Base-by-base conservation (phyloP, 2,329 filamentous ascomycete species). In the Penicillium sp. region DNA sequence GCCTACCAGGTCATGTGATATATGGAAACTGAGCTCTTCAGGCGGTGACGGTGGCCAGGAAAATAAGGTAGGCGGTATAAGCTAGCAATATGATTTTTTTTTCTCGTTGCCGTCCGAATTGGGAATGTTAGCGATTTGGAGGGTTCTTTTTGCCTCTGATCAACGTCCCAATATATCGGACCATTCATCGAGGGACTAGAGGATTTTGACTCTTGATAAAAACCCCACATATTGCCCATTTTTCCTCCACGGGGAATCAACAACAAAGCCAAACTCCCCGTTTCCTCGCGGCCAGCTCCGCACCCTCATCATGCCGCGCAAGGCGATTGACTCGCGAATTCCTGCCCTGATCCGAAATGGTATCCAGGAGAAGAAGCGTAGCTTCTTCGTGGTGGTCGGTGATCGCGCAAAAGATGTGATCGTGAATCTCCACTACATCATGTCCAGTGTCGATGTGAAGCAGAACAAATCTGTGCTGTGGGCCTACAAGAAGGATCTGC, bases 401-500 rank as follows among this genome's bases (percentile, higher is more conserved):
- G 92, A 99, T 75, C 86, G 87, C 57, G 87, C 92, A 65, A 99
- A 99, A 76, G 95, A 99, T 82, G 91, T 93, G 67, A 98, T 99
- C 72, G 93, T 98, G 64, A 87, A 97, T 72, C 83, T 93, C 58
- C 93, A 98, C 78, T 92, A 95, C 71, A 96, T 99, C 70, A 90
- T 97, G 82, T 89, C 93, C 50, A 90, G 86, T 67, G 88, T 90
- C 72, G 91, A 96, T 73, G 86, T 97, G 63, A 96, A 96, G 78
- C 87, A 96, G 75, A 96, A 95, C 80, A 98, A 98, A 76, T 95
- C 90, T 13, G 92, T 99, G 3, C 81, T 99, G 11, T 99, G 95
- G 95, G 93, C 95, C 21, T 99, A 99, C 81, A 98, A 98, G 83
- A 96, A 96, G 75, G 95, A 99, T 76, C 84, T 99, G 11, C 81